phyloP scores from a whole-genome alignment of 148 eudicot species.

The Nyssa sinensis region DNA sequence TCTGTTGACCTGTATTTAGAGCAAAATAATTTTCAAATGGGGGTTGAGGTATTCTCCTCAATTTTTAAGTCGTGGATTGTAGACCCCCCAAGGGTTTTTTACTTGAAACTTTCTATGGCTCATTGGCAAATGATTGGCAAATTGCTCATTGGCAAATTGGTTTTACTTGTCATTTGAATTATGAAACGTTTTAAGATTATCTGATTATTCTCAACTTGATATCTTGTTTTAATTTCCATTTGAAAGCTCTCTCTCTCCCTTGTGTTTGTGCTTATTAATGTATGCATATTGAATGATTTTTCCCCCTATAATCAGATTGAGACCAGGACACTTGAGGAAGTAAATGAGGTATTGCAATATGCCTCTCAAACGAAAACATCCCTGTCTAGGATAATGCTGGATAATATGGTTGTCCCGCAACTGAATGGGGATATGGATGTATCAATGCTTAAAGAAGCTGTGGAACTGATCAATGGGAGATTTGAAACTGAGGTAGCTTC shows the following conservation, averaged over 20 bases:
- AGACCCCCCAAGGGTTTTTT: neutral
- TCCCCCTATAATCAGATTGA: slow-evolving; percentile 53
- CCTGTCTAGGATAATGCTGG: slow-evolving; percentile 87
- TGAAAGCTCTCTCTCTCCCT: neutral
- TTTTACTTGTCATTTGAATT: neutral
- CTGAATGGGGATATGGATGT: slow-evolving; percentile 77
- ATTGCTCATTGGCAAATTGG: neutral
- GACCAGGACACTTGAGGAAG: slow-evolving; percentile 87
- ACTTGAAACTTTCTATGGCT: neutral
- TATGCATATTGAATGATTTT: neutral
- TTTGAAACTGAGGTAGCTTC: slow-evolving; percentile 87
- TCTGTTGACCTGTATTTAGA: slow-evolving; percentile 75
- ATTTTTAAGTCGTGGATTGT: slow-evolving; percentile 8
- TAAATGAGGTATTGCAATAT: slow-evolving; percentile 74
- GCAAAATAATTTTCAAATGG: slow-evolving; percentile 75
- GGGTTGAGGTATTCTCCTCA: slow-evolving; percentile 69
- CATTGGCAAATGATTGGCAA: neutral
- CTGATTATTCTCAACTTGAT: neutral
- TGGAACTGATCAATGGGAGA: slow-evolving; percentile 57
- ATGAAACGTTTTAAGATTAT: neutral
- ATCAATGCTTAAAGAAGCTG: slow-evolving; percentile 91
- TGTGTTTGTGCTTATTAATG: neutral
- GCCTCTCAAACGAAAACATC: slow-evolving; percentile 63
- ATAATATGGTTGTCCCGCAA: slow-evolving; percentile 85
- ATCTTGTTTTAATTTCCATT: neutral